Evolutionary conservation across 1,284 basidiomycete genomes (phyloP).

Genomic region (Apiotrichum brassicae): DNA sequence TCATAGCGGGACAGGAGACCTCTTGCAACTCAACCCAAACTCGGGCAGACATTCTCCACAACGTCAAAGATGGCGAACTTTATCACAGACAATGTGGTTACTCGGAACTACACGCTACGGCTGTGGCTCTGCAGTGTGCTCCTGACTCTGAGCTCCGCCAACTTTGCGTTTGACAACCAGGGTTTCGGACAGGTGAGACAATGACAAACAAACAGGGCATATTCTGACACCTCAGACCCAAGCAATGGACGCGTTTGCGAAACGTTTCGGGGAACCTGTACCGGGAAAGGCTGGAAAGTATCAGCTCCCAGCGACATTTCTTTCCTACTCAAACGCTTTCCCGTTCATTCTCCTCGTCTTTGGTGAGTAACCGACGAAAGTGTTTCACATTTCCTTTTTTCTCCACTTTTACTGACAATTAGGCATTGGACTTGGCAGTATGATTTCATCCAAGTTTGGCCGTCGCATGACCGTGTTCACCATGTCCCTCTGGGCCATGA

Average conservation of each 20-base stretch:
- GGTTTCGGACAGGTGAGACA: conserved; percentile 6
- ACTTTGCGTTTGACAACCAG: conserved; percentile 10
- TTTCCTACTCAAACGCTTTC: conserved; percentile 8
- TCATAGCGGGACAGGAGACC: too few relatives aligned
- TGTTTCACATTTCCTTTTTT: not conserved
- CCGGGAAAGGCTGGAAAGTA: conserved; percentile 3
- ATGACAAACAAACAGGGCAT: too few relatives aligned
- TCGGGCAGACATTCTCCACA: too few relatives aligned
- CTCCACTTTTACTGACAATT: not conserved
- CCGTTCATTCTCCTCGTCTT: conserved; percentile 2
- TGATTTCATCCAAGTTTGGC: conserved; percentile 10
- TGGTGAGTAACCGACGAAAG: not conserved
- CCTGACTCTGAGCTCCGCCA: conserved; percentile 10
- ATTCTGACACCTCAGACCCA: conserved; percentile 10
- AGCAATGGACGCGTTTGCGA: conserved; percentile 14
- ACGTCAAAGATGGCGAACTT: too few relatives aligned
- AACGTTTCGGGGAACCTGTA: conserved; percentile 3
- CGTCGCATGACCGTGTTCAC: conserved; percentile 12
- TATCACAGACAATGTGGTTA: conserved; percentile 5
- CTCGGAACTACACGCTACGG: conserved; percentile 9
- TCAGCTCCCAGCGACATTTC: conserved; percentile 5
- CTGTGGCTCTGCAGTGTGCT: conserved; percentile 9
- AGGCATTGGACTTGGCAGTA: conserved; percentile 9
- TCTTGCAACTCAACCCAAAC: too few relatives aligned
- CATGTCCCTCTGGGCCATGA: conserved; percentile 14